Base-by-base conservation (phyloP, 176 grass and related monocot genomes). In the Alopecurus myosuroides region DNA sequence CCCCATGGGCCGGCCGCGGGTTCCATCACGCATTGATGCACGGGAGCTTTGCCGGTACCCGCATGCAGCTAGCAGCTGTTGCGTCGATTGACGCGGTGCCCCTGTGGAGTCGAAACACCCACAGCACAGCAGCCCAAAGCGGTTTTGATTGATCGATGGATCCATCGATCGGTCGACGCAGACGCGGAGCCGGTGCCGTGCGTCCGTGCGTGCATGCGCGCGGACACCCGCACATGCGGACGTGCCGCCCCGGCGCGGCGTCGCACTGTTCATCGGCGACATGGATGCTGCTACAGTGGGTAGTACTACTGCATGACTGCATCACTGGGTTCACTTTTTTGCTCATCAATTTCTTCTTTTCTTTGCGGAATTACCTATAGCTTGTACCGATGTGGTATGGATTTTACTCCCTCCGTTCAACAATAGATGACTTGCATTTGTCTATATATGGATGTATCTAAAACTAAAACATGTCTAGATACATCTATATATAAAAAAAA, bases 1-100 rank as follows among this genome's bases (percentile, higher is more conserved):
- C 42, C 70, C n/a, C 61, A 33, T 72, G 88, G 86, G 41, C 79
- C 62, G 81, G 71, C 77, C 13, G 36, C 30, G 31, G n/a, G 83
- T 82, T 78, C 49, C 83, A 90, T 90, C 88, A 82, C 42, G 63
- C 78, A 82, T 85, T 81, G 83, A 81, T 12, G 70, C 66, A 69
- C 23, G 70, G 11, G 10, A 18, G 29, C 10, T 31, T 18, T 20
- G 82, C 70, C 26, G 52, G 62, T 19, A 78, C 40, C 40, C 41
- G 40, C 33, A n/a, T n/a, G 33, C 23, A 14, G 70, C 35, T n/a
- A 58, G 73, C 73, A 18, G 71, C 71, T 75, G 71, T 31, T 75
- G 71, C 63, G 84, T 63, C 64, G 83, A 90, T 77, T 82, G 84
- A 86, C 73, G 77, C 63, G 15, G 44, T 62, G 61, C 57, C 63